phyloP scores from a whole-genome alignment of 768 basidiomycete species.

The Amyloporia xantha region DNA sequence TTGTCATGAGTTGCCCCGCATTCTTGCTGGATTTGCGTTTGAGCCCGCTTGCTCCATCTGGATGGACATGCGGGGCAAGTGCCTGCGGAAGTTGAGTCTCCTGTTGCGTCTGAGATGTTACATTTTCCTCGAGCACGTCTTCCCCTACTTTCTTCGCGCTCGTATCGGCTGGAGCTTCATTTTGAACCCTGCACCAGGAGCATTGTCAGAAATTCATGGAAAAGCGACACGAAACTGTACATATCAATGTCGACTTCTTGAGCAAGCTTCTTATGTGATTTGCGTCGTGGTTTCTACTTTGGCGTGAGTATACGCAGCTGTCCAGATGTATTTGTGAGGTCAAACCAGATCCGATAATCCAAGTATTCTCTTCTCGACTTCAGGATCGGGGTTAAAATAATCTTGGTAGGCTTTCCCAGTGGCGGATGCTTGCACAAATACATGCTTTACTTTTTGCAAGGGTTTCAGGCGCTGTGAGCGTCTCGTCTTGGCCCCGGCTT shows the following conservation, averaged over 20 bases:
- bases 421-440: slow-evolving; percentile 46
- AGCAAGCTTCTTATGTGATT: slow-evolving; percentile 9
- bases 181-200: background rate
- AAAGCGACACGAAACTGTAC: background rate
- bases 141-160: no score
- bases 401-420: slow-evolving; percentile 46
- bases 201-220: background rate
- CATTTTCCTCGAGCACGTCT: no score
- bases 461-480: slow-evolving; percentile 39
- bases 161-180: no score
- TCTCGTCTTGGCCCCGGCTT: slow-evolving; percentile 34
- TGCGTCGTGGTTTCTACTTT: slow-evolving; percentile 15
- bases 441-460: slow-evolving; percentile 49
- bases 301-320: slow-evolving; percentile 7
- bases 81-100: slow-evolving; percentile 27
- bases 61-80: background rate
- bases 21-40: slow-evolving; percentile 28
- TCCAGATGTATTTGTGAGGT: background rate
- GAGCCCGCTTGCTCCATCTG: slow-evolving; percentile 15
- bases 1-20: slow-evolving; percentile 8
- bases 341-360: slow-evolving; percentile 54
- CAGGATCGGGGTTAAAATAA: slow-evolving; percentile 60
- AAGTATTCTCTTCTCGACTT: slow-evolving; percentile 53
- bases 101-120: slow-evolving; percentile 37
- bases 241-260: slow-evolving; percentile 3